Conservation (phyloP, 805 yeast genomes). For the Kuraishia piskuri region DNA sequence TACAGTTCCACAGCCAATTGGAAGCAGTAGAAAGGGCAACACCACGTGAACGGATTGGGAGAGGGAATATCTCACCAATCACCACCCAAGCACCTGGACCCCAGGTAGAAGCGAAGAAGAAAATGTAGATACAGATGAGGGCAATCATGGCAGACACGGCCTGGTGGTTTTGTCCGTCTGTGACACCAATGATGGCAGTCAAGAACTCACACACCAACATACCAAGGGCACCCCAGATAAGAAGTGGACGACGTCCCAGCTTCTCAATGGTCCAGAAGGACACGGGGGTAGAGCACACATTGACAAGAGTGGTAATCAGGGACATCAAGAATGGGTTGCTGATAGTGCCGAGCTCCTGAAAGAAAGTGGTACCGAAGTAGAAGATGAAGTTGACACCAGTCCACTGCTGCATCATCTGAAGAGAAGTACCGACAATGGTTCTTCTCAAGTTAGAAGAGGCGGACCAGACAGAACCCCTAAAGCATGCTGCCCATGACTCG, state of each 20-base stretch:
- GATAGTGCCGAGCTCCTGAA: constrained; percentile 40
- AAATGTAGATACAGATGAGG: constrained; percentile 53
- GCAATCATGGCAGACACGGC: constrained; percentile 26
- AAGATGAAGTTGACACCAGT: constrained; percentile 72
- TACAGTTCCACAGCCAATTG: constrained; percentile 74
- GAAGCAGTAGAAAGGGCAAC: constrained; percentile 65
- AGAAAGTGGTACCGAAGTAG: constrained; percentile 67
- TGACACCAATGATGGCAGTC: constrained; percentile 35
- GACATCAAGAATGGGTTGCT: constrained; percentile 42
- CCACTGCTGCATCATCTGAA: constrained; percentile 58
- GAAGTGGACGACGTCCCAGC: constrained; percentile 47
- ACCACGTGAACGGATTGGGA: constrained; percentile 67
- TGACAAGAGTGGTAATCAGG: constrained; percentile 44
- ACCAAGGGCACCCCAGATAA: constrained; percentile 41
- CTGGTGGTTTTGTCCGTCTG: constrained; percentile 17
- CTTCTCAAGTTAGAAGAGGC: constrained; percentile 32
- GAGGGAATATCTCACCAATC: constrained; percentile 56
- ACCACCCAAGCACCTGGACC: constrained; percentile 75
- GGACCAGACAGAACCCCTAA: constrained; percentile 29
- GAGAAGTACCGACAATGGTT: constrained; percentile 32
- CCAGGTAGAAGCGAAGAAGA: constrained; percentile 78
- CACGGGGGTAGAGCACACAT: constrained; percentile 43
- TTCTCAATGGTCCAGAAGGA: constrained; percentile 47
- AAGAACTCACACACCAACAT: constrained; percentile 49
- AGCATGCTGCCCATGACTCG: constrained; percentile 34